Evolutionary conservation across 2,329 filamentous ascomycete genomes (phyloP), one percentile per base, ranked within the genome.

Genomic region (Pseudopyrenochaeta lycopersici): DNA sequence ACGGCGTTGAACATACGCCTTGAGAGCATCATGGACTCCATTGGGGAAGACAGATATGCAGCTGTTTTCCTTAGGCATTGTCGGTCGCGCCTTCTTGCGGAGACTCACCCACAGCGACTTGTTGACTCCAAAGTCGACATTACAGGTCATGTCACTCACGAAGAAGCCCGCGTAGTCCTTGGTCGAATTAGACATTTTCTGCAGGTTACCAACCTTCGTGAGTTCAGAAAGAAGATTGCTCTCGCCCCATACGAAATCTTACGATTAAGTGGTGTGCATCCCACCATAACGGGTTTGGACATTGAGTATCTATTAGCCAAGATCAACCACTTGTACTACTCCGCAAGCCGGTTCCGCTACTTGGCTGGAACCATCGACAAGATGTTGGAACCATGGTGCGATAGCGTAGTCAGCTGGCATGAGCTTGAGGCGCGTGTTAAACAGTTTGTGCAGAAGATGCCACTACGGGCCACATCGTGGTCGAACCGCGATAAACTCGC

Each of bases 151-250:
- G 43, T 69, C 10, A 62, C 55, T 1, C 39, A 49, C 20, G 62
- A 63, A 46, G 66, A 73, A 53, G 45, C 48, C 6, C 65, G 63
- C 12, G 64, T 72, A 7, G 53, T 66, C 20, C 38, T 73, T 7
- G 43, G 47, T 15, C 66, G 70, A 9, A 15, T 68, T 10, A 38
- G 65, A 29, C 33, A 49, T 7, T 47, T 50, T 27, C 30, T 67
- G 7, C 20, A 49, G 6, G 17, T 55, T 14, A 36, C 46, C 5
- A 48, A 33, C 23, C 17, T 40, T 2, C 2, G 27, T 4, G 14
- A 23, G 9, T 51, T 63, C n/a, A 23, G 38, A 23, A 52, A 15
- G 14, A 32, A 40, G 11, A 30, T 60, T 9, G 4, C 1, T 6
- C 4, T 50, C 2, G 44, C 54, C 14, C 44, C 31, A 23, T 39